Base-by-base conservation (phyloP, 805 yeast genomes). In the Tetrapisispora fleetii region DNA sequence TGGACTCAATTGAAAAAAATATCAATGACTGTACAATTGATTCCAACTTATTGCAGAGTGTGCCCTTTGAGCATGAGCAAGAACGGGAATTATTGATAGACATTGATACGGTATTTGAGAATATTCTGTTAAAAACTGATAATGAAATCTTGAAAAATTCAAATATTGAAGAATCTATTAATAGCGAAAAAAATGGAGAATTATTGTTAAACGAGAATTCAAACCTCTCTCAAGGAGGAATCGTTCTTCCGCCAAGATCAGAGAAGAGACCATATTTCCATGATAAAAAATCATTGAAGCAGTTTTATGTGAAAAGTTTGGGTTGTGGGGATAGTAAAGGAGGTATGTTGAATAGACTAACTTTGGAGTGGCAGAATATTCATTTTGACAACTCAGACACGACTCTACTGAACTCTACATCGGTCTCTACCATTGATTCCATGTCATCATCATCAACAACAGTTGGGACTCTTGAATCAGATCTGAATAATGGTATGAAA, bases 101-200 rank as follows among this genome's bases (percentile, higher is more conserved):
- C 43, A 56, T 62, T 19, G 65, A 61, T 49, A 43, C 57, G 32
- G 58, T 61, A 5, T 63, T 63, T 48, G 65, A 62, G 49, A 55
- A 54, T 46, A 43, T 63, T 8, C 50, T 63, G n/a, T 49, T 58
- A 13, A 58, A 59, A 45, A 52, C 57, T 10, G 53, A 59, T 27
- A 49, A 49, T 22, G 46, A 42, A 17, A 48, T 48, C 13, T 41
- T 18, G 21, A 16, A 16, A 22, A 11, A 24, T 28, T 18, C 37
- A 19, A 30, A 18, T 14, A 9, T 7, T n/a, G 4, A 11, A 39
- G 16, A 30, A n/a, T 24, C 18, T 24, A 4, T 38, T 16, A 24
- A 10, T 17, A 16, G 18, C 22, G 8, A 16, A 32, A n/a, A 19
- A 27, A 27, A 13, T 18, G 18, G 37, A 24, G 42, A 44, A 27